Conservation (phyloP, 2,329 filamentous ascomycete species). For the Septoria linicola region DNA sequence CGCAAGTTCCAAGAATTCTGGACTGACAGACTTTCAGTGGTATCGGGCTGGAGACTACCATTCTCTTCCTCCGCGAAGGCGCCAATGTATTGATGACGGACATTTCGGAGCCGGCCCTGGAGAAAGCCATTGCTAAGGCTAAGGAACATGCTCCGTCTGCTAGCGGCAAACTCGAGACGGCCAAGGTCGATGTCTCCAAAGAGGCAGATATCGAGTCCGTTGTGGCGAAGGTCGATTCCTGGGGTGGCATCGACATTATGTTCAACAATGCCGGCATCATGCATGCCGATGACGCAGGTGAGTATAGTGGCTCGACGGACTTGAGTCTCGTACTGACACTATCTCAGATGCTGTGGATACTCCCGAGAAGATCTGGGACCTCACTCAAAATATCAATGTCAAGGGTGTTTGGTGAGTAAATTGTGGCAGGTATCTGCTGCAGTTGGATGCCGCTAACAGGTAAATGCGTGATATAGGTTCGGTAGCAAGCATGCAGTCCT, state of each 20-base stretch:
- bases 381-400: constrained; percentile 92
- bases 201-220: constrained; percentile 74
- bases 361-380: constrained; percentile 87
- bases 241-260: constrained; percentile 86
- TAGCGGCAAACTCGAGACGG: constrained; percentile 63
- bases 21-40: constrained; percentile 55
- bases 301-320: constrained; percentile 10
- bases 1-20: not conserved
- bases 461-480: constrained; percentile 45
- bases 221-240: constrained; percentile 72
- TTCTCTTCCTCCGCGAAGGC: constrained; percentile 86
- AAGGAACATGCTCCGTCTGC: constrained; percentile 60
- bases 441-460: too few species aligned
- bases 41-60: constrained; percentile 87
- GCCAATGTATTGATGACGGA: constrained; percentile 83
- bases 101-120: constrained; percentile 74
- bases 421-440: too few species aligned
- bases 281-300: constrained; percentile 65
- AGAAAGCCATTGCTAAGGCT: constrained; percentile 72
- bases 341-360: constrained; percentile 66
- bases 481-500: constrained; percentile 89
- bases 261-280: constrained; percentile 99
- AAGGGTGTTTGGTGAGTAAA: constrained; percentile 78
- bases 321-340: not conserved
- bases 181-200: constrained; percentile 77